phyloP scores from a whole-genome alignment of 2,329 filamentous ascomycete genomes.

The Talaromyces sp. region DNA sequence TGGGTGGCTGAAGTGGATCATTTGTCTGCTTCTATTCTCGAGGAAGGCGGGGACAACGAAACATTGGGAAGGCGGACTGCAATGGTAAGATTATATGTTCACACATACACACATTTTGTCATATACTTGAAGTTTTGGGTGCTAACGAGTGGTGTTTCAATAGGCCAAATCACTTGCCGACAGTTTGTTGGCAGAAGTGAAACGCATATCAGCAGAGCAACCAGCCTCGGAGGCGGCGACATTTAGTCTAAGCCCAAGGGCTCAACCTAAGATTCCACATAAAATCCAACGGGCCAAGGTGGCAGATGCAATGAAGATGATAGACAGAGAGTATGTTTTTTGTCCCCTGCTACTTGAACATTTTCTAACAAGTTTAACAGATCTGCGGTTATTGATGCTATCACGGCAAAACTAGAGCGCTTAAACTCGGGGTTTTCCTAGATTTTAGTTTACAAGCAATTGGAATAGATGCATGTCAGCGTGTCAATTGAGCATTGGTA shows the following conservation, averaged over 20 bases:
- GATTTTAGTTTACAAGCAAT: neutral
- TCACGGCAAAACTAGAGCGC: slow-evolving; percentile 35
- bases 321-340: slow-evolving; percentile 41
- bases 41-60: slow-evolving; percentile 18
- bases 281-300: slow-evolving; percentile 41
- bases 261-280: slow-evolving; percentile 31
- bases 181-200: slow-evolving; percentile 32
- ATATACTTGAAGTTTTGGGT: neutral
- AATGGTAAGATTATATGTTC: slow-evolving; percentile 26
- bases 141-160: slow-evolving; percentile 11
- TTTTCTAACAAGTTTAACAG: slow-evolving; percentile 16
- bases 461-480: neutral
- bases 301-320: slow-evolving; percentile 44
- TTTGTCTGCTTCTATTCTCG: slow-evolving; percentile 31
- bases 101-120: neutral
- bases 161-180: slow-evolving; percentile 36
- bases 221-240: slow-evolving; percentile 20
- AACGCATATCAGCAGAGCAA: slow-evolving; percentile 27
- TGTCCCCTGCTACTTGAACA: neutral
- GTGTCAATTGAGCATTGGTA: neutral
- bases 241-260: slow-evolving; percentile 12
- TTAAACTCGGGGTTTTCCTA: slow-evolving; percentile 29
- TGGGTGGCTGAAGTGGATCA: slow-evolving; percentile 41
- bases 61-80: slow-evolving; percentile 32
- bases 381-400: slow-evolving; percentile 39